Base-by-base conservation (phyloP, 495 filamentous ascomycete genomes). In the Oidiodendron maius region DNA sequence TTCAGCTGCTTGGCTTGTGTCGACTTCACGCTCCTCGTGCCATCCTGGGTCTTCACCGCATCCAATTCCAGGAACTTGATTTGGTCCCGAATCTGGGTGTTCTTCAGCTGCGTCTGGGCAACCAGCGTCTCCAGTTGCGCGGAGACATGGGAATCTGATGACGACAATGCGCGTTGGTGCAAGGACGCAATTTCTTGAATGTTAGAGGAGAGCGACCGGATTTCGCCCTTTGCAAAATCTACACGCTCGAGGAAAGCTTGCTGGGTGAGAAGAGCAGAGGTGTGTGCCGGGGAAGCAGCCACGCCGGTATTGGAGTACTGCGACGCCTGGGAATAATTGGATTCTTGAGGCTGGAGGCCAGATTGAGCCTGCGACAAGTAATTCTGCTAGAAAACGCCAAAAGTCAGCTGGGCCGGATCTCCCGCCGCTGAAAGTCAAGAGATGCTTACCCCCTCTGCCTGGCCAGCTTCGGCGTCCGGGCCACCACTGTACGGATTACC, bases 41-140 rank as follows among this genome's bases (percentile, higher is more conserved):
- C 75, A 51, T 75, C 76, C 26, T 64, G 61, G 16, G 78, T 81
- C 46, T 76, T 74, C 63, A 72, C 62, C 12, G 76, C 71, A 62
- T 89, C 84, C 20, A 56, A 62, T 59, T 85, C 84, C 20, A 89
- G 69, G 39, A 65, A 71, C 57, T 82, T 81, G 68, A 89, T 82
- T 60, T 83, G 74, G 61, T 82, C 76, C 43, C 79, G 72, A 65
- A 89, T 83, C 18, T 72, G 67, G 13, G 71, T 77, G 65, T 83
- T 86, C 58, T 78, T 71, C 28, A 76, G 64, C 60, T 84, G 81
- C 2, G 84, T 85, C 38, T 83, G 71, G 25, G 82, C 69, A 51
- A 84, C 70, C 15, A 81, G 60, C 49, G 73, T 64, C 57, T 87
- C 37, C 60, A 61, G 59, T 15, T 53, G 55, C 15, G 58, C 64